Conservation (phyloP, 768 basidiomycete species). For the Podaxis pistillaris region DNA sequence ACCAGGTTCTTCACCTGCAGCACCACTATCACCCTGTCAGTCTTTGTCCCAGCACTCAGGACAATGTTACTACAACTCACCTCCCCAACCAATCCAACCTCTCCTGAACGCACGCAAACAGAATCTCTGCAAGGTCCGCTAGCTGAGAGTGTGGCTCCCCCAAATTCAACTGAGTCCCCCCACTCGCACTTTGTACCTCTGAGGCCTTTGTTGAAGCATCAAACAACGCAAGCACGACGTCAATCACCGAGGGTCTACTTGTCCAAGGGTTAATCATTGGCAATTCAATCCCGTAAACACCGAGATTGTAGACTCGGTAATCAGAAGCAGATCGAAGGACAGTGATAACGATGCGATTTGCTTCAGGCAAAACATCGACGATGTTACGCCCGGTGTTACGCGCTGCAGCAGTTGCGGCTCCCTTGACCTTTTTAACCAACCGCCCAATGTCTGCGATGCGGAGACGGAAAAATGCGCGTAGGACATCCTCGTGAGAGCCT, state of each 20-base stretch:
- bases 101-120: slow-evolving; percentile 69
- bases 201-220: slow-evolving; percentile 53
- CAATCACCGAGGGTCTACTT: slow-evolving; percentile 64
- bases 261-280: slow-evolving; percentile 84
- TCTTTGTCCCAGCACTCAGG: not conserved
- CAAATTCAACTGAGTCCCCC: slow-evolving; percentile 21
- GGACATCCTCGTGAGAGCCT: slow-evolving; percentile 66
- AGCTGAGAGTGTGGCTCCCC: slow-evolving; percentile 52
- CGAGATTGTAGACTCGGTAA: slow-evolving; percentile 69
- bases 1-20: slow-evolving; percentile 46
- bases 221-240: slow-evolving; percentile 71
- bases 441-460: slow-evolving; percentile 64
- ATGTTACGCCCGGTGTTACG: slow-evolving; percentile 45
- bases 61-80: slow-evolving; percentile 28
- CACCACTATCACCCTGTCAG: slow-evolving; percentile 20
- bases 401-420: slow-evolving; percentile 42
- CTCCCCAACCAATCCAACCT: slow-evolving; percentile 67
- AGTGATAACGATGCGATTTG: slow-evolving; percentile 64
- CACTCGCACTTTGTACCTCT: slow-evolving; percentile 32
- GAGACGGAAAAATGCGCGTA: slow-evolving; percentile 82
- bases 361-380: slow-evolving; percentile 54
- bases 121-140: slow-evolving; percentile 58
- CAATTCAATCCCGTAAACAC: slow-evolving; percentile 74
- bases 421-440: slow-evolving; percentile 60
- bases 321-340: slow-evolving; percentile 70